Evolutionary conservation across 1,284 basidiomycete genomes (phyloP), one percentile per base, ranked within the genome.

Genomic region (Rhodotorula sp.): DNA sequence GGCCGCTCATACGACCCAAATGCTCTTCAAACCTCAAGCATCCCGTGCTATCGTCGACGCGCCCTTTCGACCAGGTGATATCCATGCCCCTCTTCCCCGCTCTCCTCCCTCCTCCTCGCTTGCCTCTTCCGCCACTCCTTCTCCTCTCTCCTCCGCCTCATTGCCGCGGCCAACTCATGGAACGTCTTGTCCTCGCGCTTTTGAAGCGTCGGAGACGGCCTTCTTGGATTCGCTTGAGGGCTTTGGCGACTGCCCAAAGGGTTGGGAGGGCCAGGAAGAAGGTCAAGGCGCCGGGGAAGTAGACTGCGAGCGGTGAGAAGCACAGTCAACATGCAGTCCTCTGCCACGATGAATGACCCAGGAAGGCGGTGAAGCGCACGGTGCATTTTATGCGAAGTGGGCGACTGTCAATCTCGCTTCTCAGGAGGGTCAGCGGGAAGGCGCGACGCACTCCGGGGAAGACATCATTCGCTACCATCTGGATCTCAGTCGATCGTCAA

Each of bases 191-290:
- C 68, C 24, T 28, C 37, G 26, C 71, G 28, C 34, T 69, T 53
- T 31, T 40, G 34, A 13, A 68, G 71, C 15, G 63, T 60, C 13
- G 71, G 71, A 68, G 18, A 6, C 64, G 31, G 0, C 68, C 68
- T 26, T 70, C 67, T 15, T 65, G 65, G 26, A 73, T 70, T 13
- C 71, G 59, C 47, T 62, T 51, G 15, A 69, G 8, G 2, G 65
- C 66, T 54, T 73, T 73, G 52, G 56, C 47, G 50, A 70, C 71
- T 3, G 68, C 64, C 71, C 71, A 73, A 6, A 63, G 63, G 24
- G 71, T 73, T n/a, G 77, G 76, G 4, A 78, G 68, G 24, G 76
- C 71, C 13, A 75, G 60, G 34, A 66, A 68, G 57, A 74, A 68
- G 9, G 69, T 65, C 28, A 71, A 30, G 10, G 64, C 73, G 52